Percentiles rank a stretch among this genome's conserved stretches.
Conservation (phyloP, 1,139 yeast genomes). For the Candida pseudoviswanathii region DNA sequence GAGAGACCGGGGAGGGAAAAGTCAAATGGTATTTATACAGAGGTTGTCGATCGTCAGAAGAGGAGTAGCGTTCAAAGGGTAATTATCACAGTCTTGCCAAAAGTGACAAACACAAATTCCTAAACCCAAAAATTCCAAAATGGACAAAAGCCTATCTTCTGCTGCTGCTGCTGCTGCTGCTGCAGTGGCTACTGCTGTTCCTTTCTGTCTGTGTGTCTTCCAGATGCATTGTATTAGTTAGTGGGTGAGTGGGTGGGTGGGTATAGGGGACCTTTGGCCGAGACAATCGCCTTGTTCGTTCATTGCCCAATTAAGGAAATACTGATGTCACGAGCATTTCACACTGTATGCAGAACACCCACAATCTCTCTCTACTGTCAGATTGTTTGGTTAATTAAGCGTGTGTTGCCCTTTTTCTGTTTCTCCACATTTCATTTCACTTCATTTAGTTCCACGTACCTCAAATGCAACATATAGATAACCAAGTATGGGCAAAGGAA, state of each 20-base stretch:
- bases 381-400: background rate
- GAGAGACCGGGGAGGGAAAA: background rate
- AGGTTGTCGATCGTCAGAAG: background rate
- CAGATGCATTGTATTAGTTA: too few species aligned
- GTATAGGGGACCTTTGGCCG: background rate
- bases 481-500: too few species aligned
- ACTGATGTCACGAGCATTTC: background rate
- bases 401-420: background rate
- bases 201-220: too few species aligned
- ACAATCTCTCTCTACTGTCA: too few species aligned
- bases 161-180: too few species aligned
- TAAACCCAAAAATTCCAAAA: background rate
- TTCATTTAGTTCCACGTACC: background rate
- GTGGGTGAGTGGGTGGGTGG: background rate
- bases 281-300: background rate
- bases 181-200: too few species aligned
- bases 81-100: background rate
- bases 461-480: background rate
- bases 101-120: too few species aligned
- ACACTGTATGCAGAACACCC: background rate
- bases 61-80: background rate
- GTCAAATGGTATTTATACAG: background rate
- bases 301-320: conserved; percentile 2
- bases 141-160: background rate
- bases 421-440: background rate